phyloP scores from a whole-genome alignment of 2,329 filamentous ascomycete species.

The Colletotrichum gigasporum region DNA sequence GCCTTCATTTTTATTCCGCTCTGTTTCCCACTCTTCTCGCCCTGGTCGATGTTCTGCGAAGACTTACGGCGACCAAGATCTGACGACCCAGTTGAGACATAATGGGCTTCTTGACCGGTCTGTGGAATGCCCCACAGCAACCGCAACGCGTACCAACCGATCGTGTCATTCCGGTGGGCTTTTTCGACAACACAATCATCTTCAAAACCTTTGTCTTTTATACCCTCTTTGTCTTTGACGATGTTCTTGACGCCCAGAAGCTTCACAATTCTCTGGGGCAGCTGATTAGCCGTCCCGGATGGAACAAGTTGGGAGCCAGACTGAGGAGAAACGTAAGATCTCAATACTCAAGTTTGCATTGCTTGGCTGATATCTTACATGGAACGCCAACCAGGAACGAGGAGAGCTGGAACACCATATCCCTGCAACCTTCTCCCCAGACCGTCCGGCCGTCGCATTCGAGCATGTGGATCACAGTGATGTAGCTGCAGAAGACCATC shows the following conservation, averaged over 20 bases:
- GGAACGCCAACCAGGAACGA: constrained; percentile 28
- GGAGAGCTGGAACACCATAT: constrained; percentile 53
- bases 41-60: background rate
- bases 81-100: too few relatives aligned
- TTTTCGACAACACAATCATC: constrained; percentile 38
- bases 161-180: constrained; percentile 36
- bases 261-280: constrained; percentile 32
- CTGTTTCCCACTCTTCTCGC: background rate
- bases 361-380: background rate
- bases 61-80: too few relatives aligned
- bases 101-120: background rate
- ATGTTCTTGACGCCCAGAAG: constrained; percentile 35
- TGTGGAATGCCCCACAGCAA: background rate
- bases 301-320: constrained; percentile 38
- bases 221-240: constrained; percentile 38
- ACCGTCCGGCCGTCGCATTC: constrained; percentile 46
- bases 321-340: constrained; percentile 35
- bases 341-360: background rate
- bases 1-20: too few relatives aligned
- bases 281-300: constrained; percentile 33
- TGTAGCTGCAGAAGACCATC: constrained; percentile 43
- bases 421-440: constrained; percentile 43
- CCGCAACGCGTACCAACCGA: constrained; percentile 33
- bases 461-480: constrained; percentile 41
- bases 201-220: constrained; percentile 36